These are phyloP conservation scores for Vinca major DNA, from an alignment of 305 asterid genomes.

Conservation along the genomic window DNA sequence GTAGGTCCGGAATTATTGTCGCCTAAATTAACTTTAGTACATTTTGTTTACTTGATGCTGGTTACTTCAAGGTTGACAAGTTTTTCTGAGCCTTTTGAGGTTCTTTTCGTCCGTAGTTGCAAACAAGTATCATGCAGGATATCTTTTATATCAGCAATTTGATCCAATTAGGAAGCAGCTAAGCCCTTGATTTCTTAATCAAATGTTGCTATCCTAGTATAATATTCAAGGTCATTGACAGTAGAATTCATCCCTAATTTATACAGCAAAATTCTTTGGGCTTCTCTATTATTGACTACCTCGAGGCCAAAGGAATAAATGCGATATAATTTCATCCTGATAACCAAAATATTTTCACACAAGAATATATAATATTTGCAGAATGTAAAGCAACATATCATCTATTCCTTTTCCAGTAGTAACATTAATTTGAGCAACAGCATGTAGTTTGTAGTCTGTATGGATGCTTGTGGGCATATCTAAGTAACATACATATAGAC, in stretches of 20 bases:
- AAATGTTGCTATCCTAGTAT: too few species aligned
- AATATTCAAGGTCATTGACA: too few species aligned
- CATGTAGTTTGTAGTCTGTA: not conserved
- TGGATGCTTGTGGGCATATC: not conserved
- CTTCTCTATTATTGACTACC: not conserved
- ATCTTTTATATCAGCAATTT: too few species aligned
- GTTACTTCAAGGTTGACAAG: too few species aligned
- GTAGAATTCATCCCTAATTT: not conserved
- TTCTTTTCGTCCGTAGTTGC: too few species aligned
- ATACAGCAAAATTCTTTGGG: not conserved
- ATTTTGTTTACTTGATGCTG: not conserved
- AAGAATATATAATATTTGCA: not conserved
- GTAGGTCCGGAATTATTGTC: too few species aligned
- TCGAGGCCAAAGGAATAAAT: not conserved
- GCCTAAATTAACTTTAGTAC: slow-evolving; percentile 8
- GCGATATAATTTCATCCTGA: not conserved
- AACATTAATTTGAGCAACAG: not conserved
- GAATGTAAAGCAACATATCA: not conserved
- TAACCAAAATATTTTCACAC: not conserved
- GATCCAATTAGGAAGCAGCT: too few species aligned
- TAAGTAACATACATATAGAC: not conserved
- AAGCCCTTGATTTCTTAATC: too few species aligned
- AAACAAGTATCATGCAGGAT: too few species aligned
- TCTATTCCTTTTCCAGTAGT: not conserved
- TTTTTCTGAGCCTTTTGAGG: too few species aligned